A percentile compares a stretch with the other conserved stretches of the same genome.
Evolutionary conservation across 768 basidiomycete species (phyloP).

Genomic region (Termitomyces sp.): DNA sequence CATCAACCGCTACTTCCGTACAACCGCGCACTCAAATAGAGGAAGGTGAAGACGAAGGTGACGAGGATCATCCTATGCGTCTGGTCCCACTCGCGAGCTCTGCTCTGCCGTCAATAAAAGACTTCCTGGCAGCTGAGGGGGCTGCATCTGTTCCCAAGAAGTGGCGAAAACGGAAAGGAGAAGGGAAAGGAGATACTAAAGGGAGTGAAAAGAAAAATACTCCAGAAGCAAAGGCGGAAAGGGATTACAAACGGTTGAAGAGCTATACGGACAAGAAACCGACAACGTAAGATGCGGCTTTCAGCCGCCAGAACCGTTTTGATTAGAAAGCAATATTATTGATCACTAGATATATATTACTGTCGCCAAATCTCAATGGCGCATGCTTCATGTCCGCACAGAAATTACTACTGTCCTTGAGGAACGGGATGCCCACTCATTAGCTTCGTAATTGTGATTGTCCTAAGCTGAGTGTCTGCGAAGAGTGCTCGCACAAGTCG

Average conservation of each 20-base stretch:
- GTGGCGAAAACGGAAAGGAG: slow-evolving; percentile 53
- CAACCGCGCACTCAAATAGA: slow-evolving; percentile 22
- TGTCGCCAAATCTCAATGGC: neutral
- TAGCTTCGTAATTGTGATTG: slow-evolving; percentile 75
- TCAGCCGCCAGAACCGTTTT: neutral
- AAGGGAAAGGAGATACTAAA: slow-evolving; percentile 37
- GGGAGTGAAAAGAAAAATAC: slow-evolving; percentile 30
- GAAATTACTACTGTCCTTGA: slow-evolving; percentile 7
- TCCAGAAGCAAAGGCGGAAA: slow-evolving; percentile 42
- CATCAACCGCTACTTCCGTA: neutral
- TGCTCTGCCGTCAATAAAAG: slow-evolving; percentile 74
- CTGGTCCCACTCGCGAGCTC: slow-evolving; percentile 78
- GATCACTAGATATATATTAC: neutral
- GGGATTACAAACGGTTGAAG: slow-evolving; percentile 52
- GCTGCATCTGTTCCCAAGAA: slow-evolving; percentile 57
- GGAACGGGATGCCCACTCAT: slow-evolving; percentile 48
- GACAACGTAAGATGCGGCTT: slow-evolving; percentile 2
- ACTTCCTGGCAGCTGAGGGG: slow-evolving; percentile 74
- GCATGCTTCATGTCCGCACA: neutral
- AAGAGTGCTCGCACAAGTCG: slow-evolving; percentile 82
- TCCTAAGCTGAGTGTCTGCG: slow-evolving; percentile 77
- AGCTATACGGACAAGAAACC: slow-evolving; percentile 37
- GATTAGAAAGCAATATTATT: neutral
- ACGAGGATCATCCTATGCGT: slow-evolving; percentile 41
- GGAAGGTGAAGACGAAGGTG: slow-evolving; percentile 36